Evolutionary conservation across 2,329 filamentous ascomycete genomes (phyloP).

Genomic region (Penicillium sp.): DNA sequence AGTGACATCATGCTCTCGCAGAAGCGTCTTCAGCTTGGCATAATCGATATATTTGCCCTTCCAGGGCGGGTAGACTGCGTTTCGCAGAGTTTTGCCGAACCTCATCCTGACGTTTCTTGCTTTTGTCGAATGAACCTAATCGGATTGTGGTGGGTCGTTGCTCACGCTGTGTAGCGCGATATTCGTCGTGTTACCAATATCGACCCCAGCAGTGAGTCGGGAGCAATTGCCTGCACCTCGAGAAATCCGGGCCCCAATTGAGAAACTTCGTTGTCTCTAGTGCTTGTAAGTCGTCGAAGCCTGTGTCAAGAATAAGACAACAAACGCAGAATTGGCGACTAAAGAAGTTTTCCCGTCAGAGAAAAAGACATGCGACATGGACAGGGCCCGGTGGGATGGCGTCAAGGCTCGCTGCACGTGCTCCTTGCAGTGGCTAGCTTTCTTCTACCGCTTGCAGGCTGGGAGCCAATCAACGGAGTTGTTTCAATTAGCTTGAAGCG

Average conservation of each 20-base stretch:
- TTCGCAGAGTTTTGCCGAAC: slow-evolving; percentile 82
- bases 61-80: slow-evolving; percentile 79
- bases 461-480: slow-evolving; percentile 5
- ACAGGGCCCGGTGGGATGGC: not conserved
- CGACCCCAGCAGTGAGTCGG: too few species aligned
- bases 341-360: not conserved
- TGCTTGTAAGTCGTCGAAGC: too few species aligned
- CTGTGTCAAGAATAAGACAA: not conserved
- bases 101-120: slow-evolving; percentile 79
- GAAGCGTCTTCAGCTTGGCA: slow-evolving; percentile 78
- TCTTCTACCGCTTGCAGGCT: not conserved
- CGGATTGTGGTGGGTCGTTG: slow-evolving; percentile 2
- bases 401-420: slow-evolving; percentile 9
- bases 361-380: not conserved
- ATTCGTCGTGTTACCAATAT: not conserved
- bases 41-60: slow-evolving; percentile 95
- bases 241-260: too few species aligned
- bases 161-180: slow-evolving; percentile 6
- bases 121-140: slow-evolving; percentile 3
- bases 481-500: not conserved
- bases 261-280: too few species aligned
- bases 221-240: too few species aligned
- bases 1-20: slow-evolving; percentile 66
- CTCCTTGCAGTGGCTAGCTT: slow-evolving; percentile 4
- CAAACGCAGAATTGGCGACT: not conserved